phyloP scores from a whole-genome alignment of 169 alveolate species.

The Plasmodium vinckei region DNA sequence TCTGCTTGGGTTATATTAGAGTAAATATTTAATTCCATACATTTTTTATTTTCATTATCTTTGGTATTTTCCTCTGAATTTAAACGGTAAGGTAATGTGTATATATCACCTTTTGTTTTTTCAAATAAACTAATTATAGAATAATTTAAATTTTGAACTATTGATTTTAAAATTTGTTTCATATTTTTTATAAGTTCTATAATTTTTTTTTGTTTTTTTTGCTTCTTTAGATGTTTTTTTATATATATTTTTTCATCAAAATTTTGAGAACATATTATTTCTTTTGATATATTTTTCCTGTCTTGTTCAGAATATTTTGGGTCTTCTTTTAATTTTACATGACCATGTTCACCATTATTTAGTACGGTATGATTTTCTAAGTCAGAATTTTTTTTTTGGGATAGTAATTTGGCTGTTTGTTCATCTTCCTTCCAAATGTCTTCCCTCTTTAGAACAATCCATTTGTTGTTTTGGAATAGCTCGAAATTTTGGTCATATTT shows the following conservation, averaged over 20 bases:
- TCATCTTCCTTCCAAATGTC: background rate
- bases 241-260: background rate
- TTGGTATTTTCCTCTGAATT: background rate
- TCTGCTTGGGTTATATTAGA: background rate
- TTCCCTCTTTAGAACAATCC: conserved; percentile 22
- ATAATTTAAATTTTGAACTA: conserved; percentile 37
- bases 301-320: background rate
- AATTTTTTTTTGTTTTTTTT: background rate
- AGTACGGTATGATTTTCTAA: background rate
- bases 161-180: conserved; percentile 22
- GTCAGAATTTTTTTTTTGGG: background rate
- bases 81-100: conserved; percentile 17
- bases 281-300: background rate
- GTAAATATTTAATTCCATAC: background rate
- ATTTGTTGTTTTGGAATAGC: conserved; percentile 2
- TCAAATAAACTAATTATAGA: conserved; percentile 47
- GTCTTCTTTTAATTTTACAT: background rate
- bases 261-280: background rate
- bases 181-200: background rate
- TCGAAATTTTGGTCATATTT: conserved; percentile 26
- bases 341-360: background rate
- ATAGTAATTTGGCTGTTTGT: background rate
- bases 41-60: background rate
- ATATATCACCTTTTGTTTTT: conserved; percentile 63
- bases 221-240: background rate